Evolutionary conservation across 2,329 filamentous ascomycete genomes (phyloP).

Genomic region (Aschersonia sp.): DNA sequence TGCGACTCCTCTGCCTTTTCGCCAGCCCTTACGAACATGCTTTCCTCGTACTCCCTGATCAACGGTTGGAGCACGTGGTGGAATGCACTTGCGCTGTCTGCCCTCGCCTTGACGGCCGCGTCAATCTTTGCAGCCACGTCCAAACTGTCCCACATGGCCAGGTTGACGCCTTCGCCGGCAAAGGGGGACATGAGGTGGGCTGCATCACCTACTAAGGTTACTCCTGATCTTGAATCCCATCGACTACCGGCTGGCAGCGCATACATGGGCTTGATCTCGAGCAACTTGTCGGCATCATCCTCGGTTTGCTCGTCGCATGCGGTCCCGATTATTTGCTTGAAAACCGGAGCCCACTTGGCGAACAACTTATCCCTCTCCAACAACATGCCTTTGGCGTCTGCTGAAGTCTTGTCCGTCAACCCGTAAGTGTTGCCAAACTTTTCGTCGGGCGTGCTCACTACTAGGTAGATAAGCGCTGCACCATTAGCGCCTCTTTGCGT

Average conservation of each 20-base stretch:
- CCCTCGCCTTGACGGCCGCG: not conserved
- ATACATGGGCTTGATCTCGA: conserved; percentile 12
- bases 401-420: conserved; percentile 4
- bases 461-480: conserved; percentile 10
- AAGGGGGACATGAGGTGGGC: conserved; percentile 38
- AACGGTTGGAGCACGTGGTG: conserved; percentile 6
- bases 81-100: conserved; percentile 3
- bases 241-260: conserved; percentile 26
- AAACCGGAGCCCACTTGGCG: conserved; percentile 10
- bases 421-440: not conserved
- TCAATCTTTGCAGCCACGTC: conserved; percentile 21
- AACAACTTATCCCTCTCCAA: conserved; percentile 10
- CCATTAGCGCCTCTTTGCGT: conserved; percentile 14
- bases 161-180: conserved; percentile 39
- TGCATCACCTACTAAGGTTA: conserved; percentile 39
- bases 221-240: conserved; percentile 26
- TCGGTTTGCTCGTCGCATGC: conserved; percentile 13
- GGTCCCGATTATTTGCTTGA: conserved; percentile 13
- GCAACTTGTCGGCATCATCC: conserved; percentile 6
- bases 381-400: conserved; percentile 7
- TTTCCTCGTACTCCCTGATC: conserved; percentile 1
- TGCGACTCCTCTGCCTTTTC: conserved; percentile 4
- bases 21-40: conserved; percentile 2
- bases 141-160: conserved; percentile 35
- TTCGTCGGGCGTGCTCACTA: conserved; percentile 8